Evolutionary conservation across 345 rosid species (phyloP), one percentile per base, ranked within the genome.

Genomic region (Diplotaxis tenuifolia): DNA sequence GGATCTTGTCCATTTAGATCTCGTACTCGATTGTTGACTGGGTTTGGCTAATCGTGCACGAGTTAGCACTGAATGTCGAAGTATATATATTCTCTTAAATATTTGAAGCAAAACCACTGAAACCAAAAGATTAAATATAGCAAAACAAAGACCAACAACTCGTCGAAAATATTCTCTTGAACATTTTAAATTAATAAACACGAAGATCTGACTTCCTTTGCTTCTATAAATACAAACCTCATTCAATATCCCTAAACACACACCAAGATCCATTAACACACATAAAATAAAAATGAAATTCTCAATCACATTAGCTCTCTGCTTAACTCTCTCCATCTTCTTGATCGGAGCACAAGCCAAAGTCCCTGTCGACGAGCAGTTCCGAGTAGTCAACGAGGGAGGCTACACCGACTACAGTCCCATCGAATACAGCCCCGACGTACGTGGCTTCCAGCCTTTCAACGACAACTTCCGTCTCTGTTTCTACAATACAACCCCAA

Each of bases 401-500:
- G 79, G 68, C 18, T 79, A 74, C 69, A 67, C 72, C 11, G 79
- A 74, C 6, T 75, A 69, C 55, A 62, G 55, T 5, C 75, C 78
- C 2, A 68, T 75, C 60, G 82, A 79, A 23, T 79, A 79, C 52
- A 75, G 70, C 2, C 69, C 76, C 1, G 78, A 60, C 54, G 78
- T 74, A 4, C 82, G 79, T 58, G 82, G 75, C 7, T 42, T 75
- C 6, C 64, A 29, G 3, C 72, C 69, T 0, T 65, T 52, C 60
- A 79, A 7, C 60, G 64, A 65, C 38, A 86, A 85, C n/a, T 91
- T 87, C 66, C 84, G 79, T 19, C 82, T 90, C 2, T 79, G 81
- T 76, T 90, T 88, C 54, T 86, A 83, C 40, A 87, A 83, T 74
- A 90, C 86, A 45, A 88, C 90, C 25, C 82, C 88, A 3, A 81